A percentile compares a stretch with the other conserved stretches of the same genome.
phyloP scores from a whole-genome alignment of 306 rosid genomes.

The Crataegus laevigata region DNA sequence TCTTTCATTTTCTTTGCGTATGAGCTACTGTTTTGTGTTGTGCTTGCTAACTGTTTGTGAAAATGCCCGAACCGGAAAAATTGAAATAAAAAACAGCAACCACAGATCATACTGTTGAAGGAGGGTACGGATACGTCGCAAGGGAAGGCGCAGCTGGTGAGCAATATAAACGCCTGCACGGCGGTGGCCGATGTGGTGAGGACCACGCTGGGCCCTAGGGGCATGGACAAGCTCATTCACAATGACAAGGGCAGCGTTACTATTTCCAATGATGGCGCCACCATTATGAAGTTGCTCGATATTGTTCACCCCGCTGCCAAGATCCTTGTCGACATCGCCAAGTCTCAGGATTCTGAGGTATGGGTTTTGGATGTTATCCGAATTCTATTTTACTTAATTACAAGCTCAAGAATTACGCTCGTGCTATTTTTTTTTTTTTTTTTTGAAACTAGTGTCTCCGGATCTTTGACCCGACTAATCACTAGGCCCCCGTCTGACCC shows the following conservation, averaged over 20 bases:
- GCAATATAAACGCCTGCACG: slow-evolving; percentile 95
- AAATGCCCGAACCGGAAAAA: slow-evolving; percentile 16
- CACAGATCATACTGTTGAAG: slow-evolving; percentile 90
- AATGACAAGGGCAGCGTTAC: slow-evolving; percentile 86
- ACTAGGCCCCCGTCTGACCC: no score
- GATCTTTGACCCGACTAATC: no score
- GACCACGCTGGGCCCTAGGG: slow-evolving; percentile 86
- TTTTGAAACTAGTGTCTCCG: no score
- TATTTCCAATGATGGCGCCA: slow-evolving; percentile 95
- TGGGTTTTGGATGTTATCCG: not conserved
- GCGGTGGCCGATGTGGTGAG: slow-evolving; percentile 93
- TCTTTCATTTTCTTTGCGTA: not conserved
- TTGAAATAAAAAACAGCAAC: slow-evolving; percentile 60
- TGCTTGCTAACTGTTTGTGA: slow-evolving; percentile 11
- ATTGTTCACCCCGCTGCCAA: slow-evolving; percentile 96
- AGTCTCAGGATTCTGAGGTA: slow-evolving; percentile 98
- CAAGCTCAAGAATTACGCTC: not conserved
- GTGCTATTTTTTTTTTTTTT: no score
- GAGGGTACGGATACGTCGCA: slow-evolving; percentile 98
- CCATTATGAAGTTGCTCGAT: slow-evolving; percentile 94
- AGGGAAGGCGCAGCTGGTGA: slow-evolving; percentile 84
- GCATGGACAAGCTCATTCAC: slow-evolving; percentile 97
- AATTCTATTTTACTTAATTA: not conserved
- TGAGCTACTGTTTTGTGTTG: not conserved
- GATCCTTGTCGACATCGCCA: slow-evolving; percentile 91